A percentile compares a stretch with the other conserved stretches of the same genome.
Evolutionary conservation across 768 basidiomycete genomes (phyloP).

Genomic region (Phanerochaete carnosa): DNA sequence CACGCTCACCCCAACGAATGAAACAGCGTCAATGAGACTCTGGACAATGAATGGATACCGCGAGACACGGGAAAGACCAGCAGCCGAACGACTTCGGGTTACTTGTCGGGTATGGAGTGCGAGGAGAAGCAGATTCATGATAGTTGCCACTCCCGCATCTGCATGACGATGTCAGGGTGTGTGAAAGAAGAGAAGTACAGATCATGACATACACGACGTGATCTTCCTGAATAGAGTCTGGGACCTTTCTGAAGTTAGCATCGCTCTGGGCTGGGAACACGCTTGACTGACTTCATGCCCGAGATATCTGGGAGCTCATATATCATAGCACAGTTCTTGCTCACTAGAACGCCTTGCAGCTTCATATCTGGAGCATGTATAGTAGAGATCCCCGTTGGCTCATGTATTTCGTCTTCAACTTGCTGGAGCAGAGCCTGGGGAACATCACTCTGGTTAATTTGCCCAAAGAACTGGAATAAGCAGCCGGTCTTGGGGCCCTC

Average conservation of each 20-base stretch:
- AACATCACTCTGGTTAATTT: slow-evolving; percentile 54
- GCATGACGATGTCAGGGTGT: not conserved
- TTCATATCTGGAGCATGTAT: slow-evolving; percentile 51
- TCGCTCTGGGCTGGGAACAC: not conserved
- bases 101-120: slow-evolving; percentile 72
- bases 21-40: slow-evolving; percentile 74
- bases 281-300: slow-evolving; percentile 60
- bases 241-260: slow-evolving; percentile 17
- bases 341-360: slow-evolving; percentile 66
- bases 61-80: slow-evolving; percentile 74
- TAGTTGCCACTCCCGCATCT: slow-evolving; percentile 73
- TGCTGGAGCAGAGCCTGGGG: slow-evolving; percentile 59
- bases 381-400: slow-evolving; percentile 70
- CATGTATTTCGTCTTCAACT: slow-evolving; percentile 69
- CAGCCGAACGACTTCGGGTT: slow-evolving; percentile 71
- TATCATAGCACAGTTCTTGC: slow-evolving; percentile 77
- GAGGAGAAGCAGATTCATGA: slow-evolving; percentile 67
- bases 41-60: slow-evolving; percentile 82
- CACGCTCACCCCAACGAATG: slow-evolving; percentile 64
- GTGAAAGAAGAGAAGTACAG: not conserved
- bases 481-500: slow-evolving; percentile 51
- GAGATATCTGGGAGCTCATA: slow-evolving; percentile 62
- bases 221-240: slow-evolving; percentile 41
- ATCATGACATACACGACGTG: slow-evolving; percentile 41
- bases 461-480: slow-evolving; percentile 63